These are phyloP conservation scores for Phaeomoniella chlamydospora DNA, from an alignment of 2,329 filamentous ascomycete genomes.

Conservation along the genomic window DNA sequence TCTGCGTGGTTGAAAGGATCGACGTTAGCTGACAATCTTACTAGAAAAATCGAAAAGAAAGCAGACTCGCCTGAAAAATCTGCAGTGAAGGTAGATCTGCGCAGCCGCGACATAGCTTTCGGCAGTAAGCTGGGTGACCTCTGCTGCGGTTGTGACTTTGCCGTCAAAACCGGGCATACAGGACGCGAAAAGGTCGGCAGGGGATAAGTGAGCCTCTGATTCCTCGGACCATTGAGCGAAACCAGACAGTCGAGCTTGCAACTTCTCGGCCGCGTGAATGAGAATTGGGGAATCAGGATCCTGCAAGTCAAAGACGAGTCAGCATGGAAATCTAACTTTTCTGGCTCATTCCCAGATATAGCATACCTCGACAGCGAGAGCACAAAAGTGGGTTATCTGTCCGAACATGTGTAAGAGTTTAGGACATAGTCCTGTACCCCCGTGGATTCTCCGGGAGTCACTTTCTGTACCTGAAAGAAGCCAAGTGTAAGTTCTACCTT, in stretches of 20 bases:
- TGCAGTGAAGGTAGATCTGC: constrained; percentile 8
- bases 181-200: constrained; percentile 4
- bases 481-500: constrained; percentile 2
- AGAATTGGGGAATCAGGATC: constrained; percentile 2
- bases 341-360: not conserved
- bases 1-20: not conserved
- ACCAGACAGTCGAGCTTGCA: constrained; percentile 2
- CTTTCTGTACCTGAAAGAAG: constrained; percentile 4
- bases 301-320: not conserved
- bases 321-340: not conserved
- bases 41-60: not conserved
- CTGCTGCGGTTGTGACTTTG: constrained; percentile 3
- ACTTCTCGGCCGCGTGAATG: constrained; percentile 2
- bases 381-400: constrained; percentile 5
- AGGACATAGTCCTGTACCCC: constrained; percentile 6
- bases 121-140: constrained; percentile 6
- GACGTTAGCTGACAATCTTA: not conserved
- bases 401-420: constrained; percentile 8
- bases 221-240: constrained; percentile 8
- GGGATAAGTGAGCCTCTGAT: constrained; percentile 3
- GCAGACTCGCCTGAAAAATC: constrained; percentile 4
- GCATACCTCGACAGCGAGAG: not conserved
- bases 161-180: constrained; percentile 6
- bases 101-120: constrained; percentile 6
- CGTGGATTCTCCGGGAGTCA: constrained; percentile 6